These are phyloP conservation scores for Ustilago trichophora DNA, from an alignment of 1,284 basidiomycete genomes.

Conservation along the genomic window DNA sequence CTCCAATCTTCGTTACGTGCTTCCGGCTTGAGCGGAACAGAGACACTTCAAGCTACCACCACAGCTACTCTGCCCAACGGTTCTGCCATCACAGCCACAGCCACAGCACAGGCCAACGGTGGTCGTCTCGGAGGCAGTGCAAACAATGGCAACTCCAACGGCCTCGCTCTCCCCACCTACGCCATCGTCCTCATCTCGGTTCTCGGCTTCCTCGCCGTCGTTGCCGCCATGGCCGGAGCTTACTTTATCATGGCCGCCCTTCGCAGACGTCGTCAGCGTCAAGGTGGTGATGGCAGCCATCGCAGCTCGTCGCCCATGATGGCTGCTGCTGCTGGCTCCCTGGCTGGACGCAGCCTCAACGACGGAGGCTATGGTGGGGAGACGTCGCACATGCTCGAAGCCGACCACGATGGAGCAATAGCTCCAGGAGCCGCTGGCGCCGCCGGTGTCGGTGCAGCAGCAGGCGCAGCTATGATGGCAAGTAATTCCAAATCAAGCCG, in stretches of 20 bases:
- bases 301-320: conserved; percentile 53
- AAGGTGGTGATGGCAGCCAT: conserved; percentile 25
- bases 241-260: conserved; percentile 55
- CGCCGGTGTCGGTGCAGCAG: conserved; percentile 17
- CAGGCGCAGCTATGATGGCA: conserved; percentile 26
- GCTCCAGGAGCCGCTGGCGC: no score
- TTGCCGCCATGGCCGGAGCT: conserved; percentile 37
- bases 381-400: conserved; percentile 43
- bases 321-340: conserved; percentile 35
- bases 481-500: conserved; percentile 19
- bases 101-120: conserved; percentile 57
- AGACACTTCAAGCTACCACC: conserved; percentile 50
- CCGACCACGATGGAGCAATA: no score
- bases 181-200: conserved; percentile 61
- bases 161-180: conserved; percentile 46
- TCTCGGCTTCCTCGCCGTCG: conserved; percentile 55
- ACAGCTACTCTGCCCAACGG: conserved; percentile 56
- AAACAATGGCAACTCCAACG: conserved; percentile 22
- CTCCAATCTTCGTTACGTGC: conserved; percentile 47
- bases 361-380: conserved; percentile 30
- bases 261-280: conserved; percentile 34
- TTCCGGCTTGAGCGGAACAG: conserved; percentile 51
- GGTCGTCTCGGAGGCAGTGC: conserved; percentile 25
- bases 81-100: conserved; percentile 50
- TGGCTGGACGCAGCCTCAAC: conserved; percentile 20